A percentile compares a stretch with the other conserved stretches of the same genome.
phyloP scores from a whole-genome alignment of 768 basidiomycete species.

The Hygrophorus russula region DNA sequence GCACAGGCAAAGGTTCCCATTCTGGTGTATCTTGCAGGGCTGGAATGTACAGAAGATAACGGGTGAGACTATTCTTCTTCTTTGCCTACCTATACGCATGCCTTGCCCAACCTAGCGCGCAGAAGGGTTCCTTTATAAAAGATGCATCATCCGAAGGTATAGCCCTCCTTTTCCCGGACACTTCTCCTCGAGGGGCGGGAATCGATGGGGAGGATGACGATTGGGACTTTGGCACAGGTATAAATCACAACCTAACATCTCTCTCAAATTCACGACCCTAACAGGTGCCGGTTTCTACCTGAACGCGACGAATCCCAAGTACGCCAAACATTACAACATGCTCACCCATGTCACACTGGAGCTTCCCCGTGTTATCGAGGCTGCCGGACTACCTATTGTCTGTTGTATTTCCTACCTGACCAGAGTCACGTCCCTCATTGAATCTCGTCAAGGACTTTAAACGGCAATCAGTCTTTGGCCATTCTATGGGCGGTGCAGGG shows the following conservation, averaged over 20 bases:
- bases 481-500: slow-evolving; percentile 97
- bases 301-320: slow-evolving; percentile 74
- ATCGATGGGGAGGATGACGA: slow-evolving; percentile 68
- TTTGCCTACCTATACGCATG: not conserved
- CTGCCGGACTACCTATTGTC: slow-evolving; percentile 69
- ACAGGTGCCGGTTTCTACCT: slow-evolving; percentile 88
- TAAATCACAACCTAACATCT: no score
- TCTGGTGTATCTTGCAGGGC: slow-evolving; percentile 79
- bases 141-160: slow-evolving; percentile 79
- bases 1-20: slow-evolving; percentile 41
- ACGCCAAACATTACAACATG: slow-evolving; percentile 79
- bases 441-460: slow-evolving; percentile 52
- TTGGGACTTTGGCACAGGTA: slow-evolving; percentile 84
- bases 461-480: slow-evolving; percentile 85
- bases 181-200: slow-evolving; percentile 86
- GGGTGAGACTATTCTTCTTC: slow-evolving; percentile 37
- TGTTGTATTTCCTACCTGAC: slow-evolving; percentile 15
- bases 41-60: slow-evolving; percentile 90
- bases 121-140: slow-evolving; percentile 89
- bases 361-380: slow-evolving; percentile 68
- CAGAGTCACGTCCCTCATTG: not conserved
- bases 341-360: slow-evolving; percentile 74
- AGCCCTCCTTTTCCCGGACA: slow-evolving; percentile 91
- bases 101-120: slow-evolving; percentile 42
- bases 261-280: no score